Base-by-base conservation (phyloP, 768 basidiomycete genomes). In the Hydnomerulius pinastri region DNA sequence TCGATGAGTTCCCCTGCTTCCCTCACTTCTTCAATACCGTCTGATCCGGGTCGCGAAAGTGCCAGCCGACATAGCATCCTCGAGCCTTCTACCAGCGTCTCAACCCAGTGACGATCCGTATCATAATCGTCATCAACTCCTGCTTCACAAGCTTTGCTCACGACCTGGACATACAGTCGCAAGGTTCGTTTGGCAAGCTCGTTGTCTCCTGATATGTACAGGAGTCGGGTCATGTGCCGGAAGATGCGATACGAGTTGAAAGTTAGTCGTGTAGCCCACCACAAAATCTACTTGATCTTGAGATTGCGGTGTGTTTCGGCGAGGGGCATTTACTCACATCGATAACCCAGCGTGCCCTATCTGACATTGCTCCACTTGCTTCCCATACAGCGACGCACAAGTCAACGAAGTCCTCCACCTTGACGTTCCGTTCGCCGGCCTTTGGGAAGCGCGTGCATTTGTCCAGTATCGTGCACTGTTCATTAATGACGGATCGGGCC, bases 211-310 rank as follows among this genome's bases (percentile, higher is more conserved):
- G 79, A 75, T 11, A 82, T 77, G 50, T 83, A 80, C 13, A 90
- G 69, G 2, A 95, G 69, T 1, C 87, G 83, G 24, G 83, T 82
- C 77, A 98, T 85, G 67, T 97, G 90, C 1, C 95, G 85, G 47
- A 91, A 80, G 7, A 98, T 73, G 8, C 85, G 81, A 52, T 87
- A 87, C 0, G 91, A 95, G 63, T 97, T 94, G 76, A 98, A 97
- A 0, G 96, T 98, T 18, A 94, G 79, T 18, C 87, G 84, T 8
- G 92, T 94, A 1, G 92, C 88, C 92, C 92, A 94, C 89, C 92
- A 96, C 2, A 98, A 77, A 18, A 92, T 80, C 89, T 90, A 65
- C 28, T 39, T 35, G 1, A n/a, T 11, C 15, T 46, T 44, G 9
- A 52, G 33, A 47, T 47, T n/a, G n/a, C 25, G 35, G 23, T 0